A percentile compares a stretch with the other conserved stretches of the same genome.
Evolutionary conservation across 2,329 filamentous ascomycete genomes (phyloP).

Genomic region (Hypomyces rosellus): DNA sequence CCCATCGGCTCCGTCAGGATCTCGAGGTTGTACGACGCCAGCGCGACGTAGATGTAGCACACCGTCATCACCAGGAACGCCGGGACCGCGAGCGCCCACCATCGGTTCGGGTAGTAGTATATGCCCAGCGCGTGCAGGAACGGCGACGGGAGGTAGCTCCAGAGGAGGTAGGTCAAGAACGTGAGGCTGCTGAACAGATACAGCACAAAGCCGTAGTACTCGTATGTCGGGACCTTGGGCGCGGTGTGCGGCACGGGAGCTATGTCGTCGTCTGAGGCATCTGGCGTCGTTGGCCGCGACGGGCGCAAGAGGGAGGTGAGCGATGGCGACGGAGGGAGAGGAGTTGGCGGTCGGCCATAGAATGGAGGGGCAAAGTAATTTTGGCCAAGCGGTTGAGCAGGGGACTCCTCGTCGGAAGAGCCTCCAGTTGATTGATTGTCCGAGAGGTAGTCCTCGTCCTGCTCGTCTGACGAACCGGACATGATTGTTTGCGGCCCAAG

Average conservation of each 20-base stretch:
- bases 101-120: slow-evolving; percentile 93
- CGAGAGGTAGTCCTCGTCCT: slow-evolving; percentile 29
- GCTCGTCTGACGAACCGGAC: slow-evolving; percentile 31
- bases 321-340: slow-evolving; percentile 85
- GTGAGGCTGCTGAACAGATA: slow-evolving; percentile 82
- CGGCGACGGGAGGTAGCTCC: slow-evolving; percentile 87
- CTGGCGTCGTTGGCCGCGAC: slow-evolving; percentile 87
- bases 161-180: slow-evolving; percentile 68
- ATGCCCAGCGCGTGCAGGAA: slow-evolving; percentile 91
- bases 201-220: slow-evolving; percentile 97
- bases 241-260: slow-evolving; percentile 79
- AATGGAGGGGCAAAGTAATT: slow-evolving; percentile 73
- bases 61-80: slow-evolving; percentile 83
- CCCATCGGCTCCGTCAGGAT: slow-evolving; percentile 76
- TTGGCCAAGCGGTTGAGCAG: slow-evolving; percentile 41
- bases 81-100: slow-evolving; percentile 93
- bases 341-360: slow-evolving; percentile 94
- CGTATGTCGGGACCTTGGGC: slow-evolving; percentile 96
- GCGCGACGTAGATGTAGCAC: slow-evolving; percentile 88
- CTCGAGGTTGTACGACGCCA: slow-evolving; percentile 85
- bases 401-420: slow-evolving; percentile 30
- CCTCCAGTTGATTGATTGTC: slow-evolving; percentile 24
- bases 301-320: slow-evolving; percentile 86
- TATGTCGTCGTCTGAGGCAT: slow-evolving; percentile 84
- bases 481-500: slow-evolving; percentile 11